Conservation (phyloP, 331 rosid species). For the Spiraea crenata region DNA sequence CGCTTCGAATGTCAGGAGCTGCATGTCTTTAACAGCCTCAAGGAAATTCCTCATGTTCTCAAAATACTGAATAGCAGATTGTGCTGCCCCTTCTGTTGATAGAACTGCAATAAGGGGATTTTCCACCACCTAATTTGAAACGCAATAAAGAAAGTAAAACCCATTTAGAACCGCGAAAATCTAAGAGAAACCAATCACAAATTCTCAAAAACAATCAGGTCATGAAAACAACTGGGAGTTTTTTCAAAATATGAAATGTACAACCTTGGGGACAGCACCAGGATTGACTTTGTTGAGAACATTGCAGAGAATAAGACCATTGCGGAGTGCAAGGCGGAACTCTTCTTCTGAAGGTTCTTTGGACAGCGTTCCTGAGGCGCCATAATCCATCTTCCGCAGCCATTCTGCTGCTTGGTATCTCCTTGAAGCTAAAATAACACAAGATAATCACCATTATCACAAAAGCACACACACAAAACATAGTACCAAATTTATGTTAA, state of each 20-base stretch:
- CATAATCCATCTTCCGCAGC: conserved; percentile 83
- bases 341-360: conserved; percentile 81
- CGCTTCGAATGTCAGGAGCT: conserved; percentile 92
- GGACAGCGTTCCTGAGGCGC: conserved; percentile 52
- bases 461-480: not conserved
- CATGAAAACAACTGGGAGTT: not conserved
- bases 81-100: conserved; percentile 84
- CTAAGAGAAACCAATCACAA: not conserved
- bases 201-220: not conserved
- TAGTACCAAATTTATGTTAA: not conserved
- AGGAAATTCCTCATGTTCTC: conserved; percentile 96
- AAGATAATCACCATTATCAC: conserved; percentile 2
- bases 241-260: not conserved
- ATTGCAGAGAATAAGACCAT: conserved; percentile 95
- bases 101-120: conserved; percentile 67
- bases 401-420: conserved; percentile 90
- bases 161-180: no score
- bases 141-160: not conserved
- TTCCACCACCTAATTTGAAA: conserved; percentile 66
- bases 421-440: conserved; percentile 53
- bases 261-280: conserved; percentile 79
- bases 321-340: conserved; percentile 76
- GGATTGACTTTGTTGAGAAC: conserved; percentile 97
- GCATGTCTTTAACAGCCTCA: conserved; percentile 86
- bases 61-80: conserved; percentile 95